Percentiles rank a stretch among this genome's conserved stretches.
Conservation (phyloP, 805 yeast species). For the Kodamaea laetipori region DNA sequence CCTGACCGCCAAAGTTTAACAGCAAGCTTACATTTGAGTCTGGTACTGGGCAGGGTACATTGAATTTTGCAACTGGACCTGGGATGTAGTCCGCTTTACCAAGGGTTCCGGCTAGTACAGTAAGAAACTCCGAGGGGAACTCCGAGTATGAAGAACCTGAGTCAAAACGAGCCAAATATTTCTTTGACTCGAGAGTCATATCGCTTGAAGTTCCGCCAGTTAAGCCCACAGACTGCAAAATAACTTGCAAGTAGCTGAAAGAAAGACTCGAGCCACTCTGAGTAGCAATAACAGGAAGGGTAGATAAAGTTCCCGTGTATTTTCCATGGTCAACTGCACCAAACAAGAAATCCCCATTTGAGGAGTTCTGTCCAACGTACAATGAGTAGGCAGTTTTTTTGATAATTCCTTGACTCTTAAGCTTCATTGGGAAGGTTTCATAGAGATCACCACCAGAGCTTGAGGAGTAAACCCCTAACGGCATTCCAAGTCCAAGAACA, state of each 20-base stretch:
- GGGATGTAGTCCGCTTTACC: not conserved
- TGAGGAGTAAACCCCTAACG: not conserved
- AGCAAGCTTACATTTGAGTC: constrained; percentile 2
- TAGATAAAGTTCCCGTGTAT: constrained; percentile 49
- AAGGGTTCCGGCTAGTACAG: not conserved
- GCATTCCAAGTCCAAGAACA: not conserved
- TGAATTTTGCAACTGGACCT: not conserved
- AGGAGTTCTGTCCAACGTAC: constrained; percentile 49
- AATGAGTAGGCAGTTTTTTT: constrained; percentile 60
- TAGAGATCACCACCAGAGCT: constrained; percentile 37
- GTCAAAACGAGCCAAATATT: not conserved
- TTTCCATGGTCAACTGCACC: constrained; percentile 73
- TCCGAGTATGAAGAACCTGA: not conserved
- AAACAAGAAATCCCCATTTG: constrained; percentile 58
- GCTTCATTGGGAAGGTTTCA: constrained; percentile 64
- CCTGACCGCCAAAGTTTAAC: constrained; percentile 8
- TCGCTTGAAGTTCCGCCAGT: not conserved
- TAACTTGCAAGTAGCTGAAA: no score
- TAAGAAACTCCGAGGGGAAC: not conserved
- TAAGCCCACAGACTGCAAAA: no score
- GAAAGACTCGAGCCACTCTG: not conserved
- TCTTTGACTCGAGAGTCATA: not conserved
- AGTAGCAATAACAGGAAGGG: constrained; percentile 34
- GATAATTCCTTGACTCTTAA: constrained; percentile 61
- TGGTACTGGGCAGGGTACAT: not conserved